A percentile compares a stretch with the other conserved stretches of the same genome.
Evolutionary conservation across 2,329 filamentous ascomycete species (phyloP).

Genomic region (Penicillium sp.): DNA sequence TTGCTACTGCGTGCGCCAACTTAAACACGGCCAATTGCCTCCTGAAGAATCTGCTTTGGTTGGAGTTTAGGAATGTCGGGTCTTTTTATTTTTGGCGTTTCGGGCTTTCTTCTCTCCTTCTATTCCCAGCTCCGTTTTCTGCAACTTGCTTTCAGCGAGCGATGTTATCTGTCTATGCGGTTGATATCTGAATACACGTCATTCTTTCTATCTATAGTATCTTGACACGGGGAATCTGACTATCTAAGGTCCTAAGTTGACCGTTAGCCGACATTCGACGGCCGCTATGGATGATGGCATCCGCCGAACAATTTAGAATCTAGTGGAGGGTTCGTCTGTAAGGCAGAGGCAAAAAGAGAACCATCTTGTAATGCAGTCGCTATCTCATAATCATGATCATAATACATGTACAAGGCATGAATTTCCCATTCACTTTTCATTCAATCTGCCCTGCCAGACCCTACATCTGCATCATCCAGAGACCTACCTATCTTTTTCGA

Average conservation of each 20-base stretch:
- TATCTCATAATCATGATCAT: conserved; percentile 4
- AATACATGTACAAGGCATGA: conserved; percentile 1
- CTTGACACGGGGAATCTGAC: not conserved
- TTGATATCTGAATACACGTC: conserved; percentile 16
- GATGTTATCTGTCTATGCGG: conserved; percentile 6
- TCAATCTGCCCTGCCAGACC: conserved; percentile 22
- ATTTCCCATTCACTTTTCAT: conserved; percentile 9
- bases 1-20: not conserved
- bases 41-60: conserved; percentile 9
- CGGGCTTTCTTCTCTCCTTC: conserved; percentile 3
- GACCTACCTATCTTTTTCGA: conserved; percentile 29
- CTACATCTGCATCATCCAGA: conserved; percentile 31
- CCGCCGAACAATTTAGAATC: not conserved
- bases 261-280: no score
- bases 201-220: conserved; percentile 13
- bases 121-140: conserved; percentile 15
- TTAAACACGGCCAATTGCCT: not conserved
- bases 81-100: conserved; percentile 19
- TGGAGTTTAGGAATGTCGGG: conserved; percentile 19
- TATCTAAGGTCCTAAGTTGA: not conserved
- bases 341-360: not conserved
- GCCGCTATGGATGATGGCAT: not conserved
- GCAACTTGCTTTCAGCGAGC: conserved; percentile 22
- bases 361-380: not conserved
- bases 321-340: not conserved